phyloP scores from a whole-genome alignment of 2,329 filamentous ascomycete genomes.

The Epichloe scottii region DNA sequence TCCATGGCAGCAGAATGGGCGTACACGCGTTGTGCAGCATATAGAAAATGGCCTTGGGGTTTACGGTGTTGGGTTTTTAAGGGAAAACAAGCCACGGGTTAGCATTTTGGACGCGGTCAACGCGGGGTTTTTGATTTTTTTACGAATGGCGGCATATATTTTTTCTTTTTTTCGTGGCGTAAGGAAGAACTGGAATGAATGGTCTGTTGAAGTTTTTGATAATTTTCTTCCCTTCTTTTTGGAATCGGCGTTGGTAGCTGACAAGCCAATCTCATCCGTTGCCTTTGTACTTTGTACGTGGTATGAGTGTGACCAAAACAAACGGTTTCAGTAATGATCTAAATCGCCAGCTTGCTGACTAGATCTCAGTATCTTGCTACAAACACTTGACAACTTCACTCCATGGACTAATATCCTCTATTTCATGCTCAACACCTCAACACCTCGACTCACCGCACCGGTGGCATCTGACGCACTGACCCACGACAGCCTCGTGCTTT shows the following conservation, averaged over 20 bases:
- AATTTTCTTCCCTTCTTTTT: background rate
- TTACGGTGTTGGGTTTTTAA: background rate
- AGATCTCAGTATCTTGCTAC: no score
- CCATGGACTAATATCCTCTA: background rate
- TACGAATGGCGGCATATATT: background rate
- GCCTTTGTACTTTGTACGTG: no score
- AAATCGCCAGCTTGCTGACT: no score
- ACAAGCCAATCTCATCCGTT: no score
- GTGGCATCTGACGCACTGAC: no score
- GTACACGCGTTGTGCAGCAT: background rate
- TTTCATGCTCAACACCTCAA: background rate
- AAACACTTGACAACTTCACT: no score
- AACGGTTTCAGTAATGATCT: no score
- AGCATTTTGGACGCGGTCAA: background rate
- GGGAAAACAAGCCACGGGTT: background rate
- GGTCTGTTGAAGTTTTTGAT: background rate
- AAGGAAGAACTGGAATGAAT: background rate
- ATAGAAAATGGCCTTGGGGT: background rate
- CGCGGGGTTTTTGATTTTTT: background rate
- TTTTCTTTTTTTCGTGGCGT: no score
- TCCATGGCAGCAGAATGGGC: background rate
- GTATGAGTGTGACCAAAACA: no score
- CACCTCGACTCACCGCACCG: background rate
- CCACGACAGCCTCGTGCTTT: no score
- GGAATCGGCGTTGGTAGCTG: no score